Conservation (phyloP, 306 rosid genomes). For the Carpinus fangiana region DNA sequence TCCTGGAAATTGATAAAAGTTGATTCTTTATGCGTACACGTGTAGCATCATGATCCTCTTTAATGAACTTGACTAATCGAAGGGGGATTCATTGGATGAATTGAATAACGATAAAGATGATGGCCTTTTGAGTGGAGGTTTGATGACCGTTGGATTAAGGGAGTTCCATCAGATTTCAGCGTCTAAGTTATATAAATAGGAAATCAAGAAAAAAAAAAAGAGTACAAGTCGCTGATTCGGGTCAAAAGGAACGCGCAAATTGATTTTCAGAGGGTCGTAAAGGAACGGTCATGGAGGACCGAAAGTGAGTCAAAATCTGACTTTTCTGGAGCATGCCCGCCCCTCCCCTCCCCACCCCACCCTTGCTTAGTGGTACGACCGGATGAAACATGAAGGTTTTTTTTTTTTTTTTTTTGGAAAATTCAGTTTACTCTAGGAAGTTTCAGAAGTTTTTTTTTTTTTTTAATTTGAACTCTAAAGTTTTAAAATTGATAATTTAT, state of each 20-base stretch:
- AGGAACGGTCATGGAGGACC: slow-evolving; percentile 9
- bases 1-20: background rate
- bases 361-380: slow-evolving; percentile 31
- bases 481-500: too few relatives aligned
- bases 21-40: background rate
- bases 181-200: background rate
- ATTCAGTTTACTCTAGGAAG: too few relatives aligned
- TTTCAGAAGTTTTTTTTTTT: too few relatives aligned
- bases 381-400: too few relatives aligned
- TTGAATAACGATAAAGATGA: slow-evolving; percentile 7
- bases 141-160: slow-evolving; percentile 7
- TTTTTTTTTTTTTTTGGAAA: too few relatives aligned
- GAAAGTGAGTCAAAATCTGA: slow-evolving; percentile 34
- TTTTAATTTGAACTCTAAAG: too few relatives aligned
- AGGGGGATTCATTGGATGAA: slow-evolving; percentile 11
- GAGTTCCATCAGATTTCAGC: background rate
- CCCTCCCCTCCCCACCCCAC: slow-evolving; percentile 5
- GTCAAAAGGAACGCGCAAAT: background rate
- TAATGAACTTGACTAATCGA: slow-evolving; percentile 3
- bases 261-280: background rate
- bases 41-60: slow-evolving; percentile 14
- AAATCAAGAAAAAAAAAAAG: background rate
- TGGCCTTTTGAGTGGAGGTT: background rate
- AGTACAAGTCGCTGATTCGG: slow-evolving; percentile 22
- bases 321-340: slow-evolving; percentile 37